These are phyloP conservation scores for Aureobasidium pullulans DNA, from an alignment of 2,329 filamentous ascomycete species.

Conservation along the genomic window DNA sequence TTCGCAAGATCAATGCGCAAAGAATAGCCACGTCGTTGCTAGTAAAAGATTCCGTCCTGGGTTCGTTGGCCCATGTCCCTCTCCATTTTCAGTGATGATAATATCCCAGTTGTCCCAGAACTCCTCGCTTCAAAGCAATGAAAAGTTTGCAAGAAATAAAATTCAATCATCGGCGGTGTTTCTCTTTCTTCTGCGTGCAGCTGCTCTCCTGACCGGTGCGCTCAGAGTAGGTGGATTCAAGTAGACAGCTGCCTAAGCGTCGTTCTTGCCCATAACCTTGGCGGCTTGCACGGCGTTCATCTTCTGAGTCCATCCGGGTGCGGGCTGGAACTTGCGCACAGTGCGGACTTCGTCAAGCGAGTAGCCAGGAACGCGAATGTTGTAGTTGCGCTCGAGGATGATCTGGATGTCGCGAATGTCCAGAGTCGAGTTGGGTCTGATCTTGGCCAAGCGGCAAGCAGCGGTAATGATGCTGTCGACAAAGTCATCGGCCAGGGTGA, in stretches of 20 bases:
- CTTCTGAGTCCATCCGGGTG: slow-evolving; percentile 85
- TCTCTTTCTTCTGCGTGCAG: background rate
- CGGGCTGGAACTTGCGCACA: slow-evolving; percentile 86
- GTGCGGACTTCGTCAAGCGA: slow-evolving; percentile 90
- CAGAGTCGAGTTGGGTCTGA: slow-evolving; percentile 80
- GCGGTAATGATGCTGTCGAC: slow-evolving; percentile 83
- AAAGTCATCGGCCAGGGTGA: slow-evolving; percentile 87
- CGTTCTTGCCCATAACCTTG: slow-evolving; percentile 54
- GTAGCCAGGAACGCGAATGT: slow-evolving; percentile 80
- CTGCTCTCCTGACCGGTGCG: background rate
- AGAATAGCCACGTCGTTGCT: no score
- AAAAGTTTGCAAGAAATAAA: no score
- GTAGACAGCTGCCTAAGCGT: slow-evolving; percentile 12
- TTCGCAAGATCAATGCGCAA: no score
- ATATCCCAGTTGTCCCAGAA: background rate
- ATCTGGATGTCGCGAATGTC: slow-evolving; percentile 63
- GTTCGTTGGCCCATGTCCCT: background rate
- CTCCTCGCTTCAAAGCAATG: background rate
- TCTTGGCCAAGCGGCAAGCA: slow-evolving; percentile 86
- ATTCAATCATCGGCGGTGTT: background rate
- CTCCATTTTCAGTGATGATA: background rate
- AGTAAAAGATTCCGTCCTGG: no score
- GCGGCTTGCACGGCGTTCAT: slow-evolving; percentile 94
- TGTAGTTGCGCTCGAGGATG: slow-evolving; percentile 57
- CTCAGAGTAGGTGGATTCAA: slow-evolving; percentile 55